A percentile compares a stretch with the other conserved stretches of the same genome.
phyloP scores from a whole-genome alignment of 768 basidiomycete species.

The Boletus rufocinnamomeus region DNA sequence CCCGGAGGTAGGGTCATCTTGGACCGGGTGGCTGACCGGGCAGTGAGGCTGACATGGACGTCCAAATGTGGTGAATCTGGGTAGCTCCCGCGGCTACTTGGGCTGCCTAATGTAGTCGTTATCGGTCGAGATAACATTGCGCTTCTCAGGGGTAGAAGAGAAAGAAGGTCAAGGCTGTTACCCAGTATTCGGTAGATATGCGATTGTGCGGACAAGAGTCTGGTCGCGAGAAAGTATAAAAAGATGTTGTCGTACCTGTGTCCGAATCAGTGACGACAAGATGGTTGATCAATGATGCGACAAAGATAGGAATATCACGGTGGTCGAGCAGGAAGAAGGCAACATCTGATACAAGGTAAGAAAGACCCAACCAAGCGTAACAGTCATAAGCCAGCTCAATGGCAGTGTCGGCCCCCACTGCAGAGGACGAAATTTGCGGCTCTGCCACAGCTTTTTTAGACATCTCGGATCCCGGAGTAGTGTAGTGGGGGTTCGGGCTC shows the following conservation, averaged over 20 bases:
- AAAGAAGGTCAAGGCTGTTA: neutral
- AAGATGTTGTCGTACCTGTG: neutral
- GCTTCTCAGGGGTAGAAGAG: neutral
- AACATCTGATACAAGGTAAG: neutral
- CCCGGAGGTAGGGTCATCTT: neutral
- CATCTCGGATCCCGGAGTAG: neutral
- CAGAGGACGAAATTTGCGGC: neutral
- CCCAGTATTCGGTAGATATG: neutral
- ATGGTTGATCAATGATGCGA: neutral
- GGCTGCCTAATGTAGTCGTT: neutral
- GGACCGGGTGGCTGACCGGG: conserved; percentile 10
- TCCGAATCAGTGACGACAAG: neutral
- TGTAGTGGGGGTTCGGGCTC: neutral
- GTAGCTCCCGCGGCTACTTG: too few species aligned
- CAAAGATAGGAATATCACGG: neutral
- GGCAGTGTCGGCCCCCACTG: neutral
- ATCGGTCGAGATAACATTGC: neutral
- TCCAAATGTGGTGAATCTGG: too few species aligned
- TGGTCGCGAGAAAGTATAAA: neutral
- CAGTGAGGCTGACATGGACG: conserved; percentile 13
- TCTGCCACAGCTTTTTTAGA: neutral
- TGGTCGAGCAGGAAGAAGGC: neutral
- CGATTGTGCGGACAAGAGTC: neutral
- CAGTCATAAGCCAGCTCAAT: neutral
- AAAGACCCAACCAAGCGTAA: neutral